Base-by-base conservation (phyloP, 2,329 filamentous ascomycete species). In the Fusarium redolens region DNA sequence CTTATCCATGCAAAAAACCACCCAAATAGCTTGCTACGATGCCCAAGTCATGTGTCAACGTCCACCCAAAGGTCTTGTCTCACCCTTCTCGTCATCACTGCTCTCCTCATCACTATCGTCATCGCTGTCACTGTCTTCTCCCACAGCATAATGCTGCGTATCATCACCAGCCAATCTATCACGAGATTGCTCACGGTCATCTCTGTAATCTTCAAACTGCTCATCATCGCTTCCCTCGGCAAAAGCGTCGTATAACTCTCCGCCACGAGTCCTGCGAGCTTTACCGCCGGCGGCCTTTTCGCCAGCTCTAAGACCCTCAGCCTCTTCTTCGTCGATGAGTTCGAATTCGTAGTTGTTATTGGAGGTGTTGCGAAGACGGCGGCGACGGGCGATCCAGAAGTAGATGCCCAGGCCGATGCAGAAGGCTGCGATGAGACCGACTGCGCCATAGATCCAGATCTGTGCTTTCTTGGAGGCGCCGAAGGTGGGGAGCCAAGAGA, bases 191-290 rank as follows among this genome's bases (percentile, higher is more conserved):
- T 85, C 85, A 11, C 84, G 84, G 35, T 85, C 83, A 43, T 79
- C 80, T 18, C 84, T 84, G 38, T 85, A 85, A 50, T 78, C 80
- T 8, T 84, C 84, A 43, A 84, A 82, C 37, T 86, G 86, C 63
- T 83, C 95, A 65, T 96, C 96, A 30, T 89, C 88, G 68, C 89
- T 91, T 58, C 95, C 96, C 20, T 94, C 95, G 0, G 96, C 96
- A 86, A 99, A 99, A 8, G 96, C 96, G 85, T 99, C 96, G 81
- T 99, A 99, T 48, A 99, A 85, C 84, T 98, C 96, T 33, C 96
- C 95, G 4, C 94, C 96, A 25, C 94, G 82, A 57, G 87, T 86
- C 73, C 88, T 86, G 64, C 85, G 85, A 22, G 84, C 77, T 74
- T 84, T 85, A 74, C 82, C 79, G 13, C 85, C 82, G 65, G 82